Evolutionary conservation across 2,329 filamentous ascomycete species (phyloP), one percentile per base, ranked within the genome.

Genomic region (Fusarium heterosporum): DNA sequence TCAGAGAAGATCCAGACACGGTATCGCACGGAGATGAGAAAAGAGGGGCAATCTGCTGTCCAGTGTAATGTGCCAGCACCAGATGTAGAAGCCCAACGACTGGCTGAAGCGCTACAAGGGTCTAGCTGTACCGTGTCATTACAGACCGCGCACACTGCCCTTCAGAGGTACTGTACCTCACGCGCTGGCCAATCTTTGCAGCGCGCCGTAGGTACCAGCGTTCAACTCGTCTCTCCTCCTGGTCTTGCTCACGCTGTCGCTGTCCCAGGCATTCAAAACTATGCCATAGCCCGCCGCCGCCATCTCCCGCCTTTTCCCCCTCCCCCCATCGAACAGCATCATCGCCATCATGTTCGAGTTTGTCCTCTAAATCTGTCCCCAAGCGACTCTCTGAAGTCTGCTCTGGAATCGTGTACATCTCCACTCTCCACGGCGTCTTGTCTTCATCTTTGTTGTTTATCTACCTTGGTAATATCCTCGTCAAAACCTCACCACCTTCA

Each of bases 371-470:
- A 82, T 67, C 72, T 76, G 76, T 78, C 75, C 71, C 79, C 80
- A 81, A 63, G 81, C 84, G 83, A 83, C 83, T 84, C 78, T 78
- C 76, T 72, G 81, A 81, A 85, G 84, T 86, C 83, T 84, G 84
- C 84, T 85, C 74, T 73, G 77, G 78, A 36, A 72, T 75, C 64
- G 69, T 72, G 70, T 74, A 59, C 73, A 74, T 76, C 73, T 76
- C 78, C 75, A 75, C 77, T 80, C 77, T 67, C 65, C 72, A 77
- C 77, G 75, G 73, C 77, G 72, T 75, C 72, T 63, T 62, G 71
- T 74, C 72, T 66, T 63, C 62, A 72, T 68, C 62, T 66, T 68
- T 74, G 65, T 66, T 71, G 71, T 68, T 72, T 61, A 63, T 56
- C 64, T 29, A 63, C 61, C 62, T 66, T 68, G 58, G 34, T 65